phyloP scores from a whole-genome alignment of 1,284 basidiomycete species.

The Leccinum glutinopallens region DNA sequence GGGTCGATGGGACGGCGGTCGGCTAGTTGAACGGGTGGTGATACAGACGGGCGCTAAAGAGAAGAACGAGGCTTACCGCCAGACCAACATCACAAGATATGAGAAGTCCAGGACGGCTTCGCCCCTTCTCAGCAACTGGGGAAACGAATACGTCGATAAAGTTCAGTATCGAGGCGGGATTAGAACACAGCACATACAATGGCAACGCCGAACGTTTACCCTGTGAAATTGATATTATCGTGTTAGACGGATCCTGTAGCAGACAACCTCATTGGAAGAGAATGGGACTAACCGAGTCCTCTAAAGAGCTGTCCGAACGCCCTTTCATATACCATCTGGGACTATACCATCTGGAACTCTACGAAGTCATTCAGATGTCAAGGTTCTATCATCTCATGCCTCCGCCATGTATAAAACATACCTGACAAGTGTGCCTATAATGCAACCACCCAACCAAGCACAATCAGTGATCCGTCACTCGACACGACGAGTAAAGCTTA shows the following conservation, averaged over 20 bases:
- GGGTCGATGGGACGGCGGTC: conserved; percentile 95
- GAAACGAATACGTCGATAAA: conserved; percentile 15
- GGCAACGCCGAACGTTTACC: conserved; percentile 24
- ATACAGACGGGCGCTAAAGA: conserved; percentile 13
- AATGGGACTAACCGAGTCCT: conserved; percentile 21
- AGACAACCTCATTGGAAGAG: background rate
- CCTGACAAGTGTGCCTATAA: conserved; percentile 21
- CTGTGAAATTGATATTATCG: conserved; percentile 6
- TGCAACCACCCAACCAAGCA: conserved; percentile 13
- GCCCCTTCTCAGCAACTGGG: conserved; percentile 22
- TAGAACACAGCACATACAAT: conserved; percentile 28
- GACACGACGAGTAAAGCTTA: background rate
- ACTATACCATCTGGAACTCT: conserved; percentile 13
- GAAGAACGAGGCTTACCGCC: conserved; percentile 71
- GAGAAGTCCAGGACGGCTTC: background rate
- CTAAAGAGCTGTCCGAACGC: conserved; percentile 24
- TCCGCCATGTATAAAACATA: conserved; percentile 6
- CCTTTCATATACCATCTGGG: conserved; percentile 20
- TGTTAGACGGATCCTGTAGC: background rate
- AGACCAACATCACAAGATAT: background rate
- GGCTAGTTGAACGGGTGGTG: conserved; percentile 46
- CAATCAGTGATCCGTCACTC: background rate
- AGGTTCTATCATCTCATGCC: background rate
- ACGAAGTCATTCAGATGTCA: conserved; percentile 4
- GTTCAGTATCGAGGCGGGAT: conserved; percentile 23